Conservation (phyloP, 495 filamentous ascomycete species). For the Apodospora peruviana region DNA sequence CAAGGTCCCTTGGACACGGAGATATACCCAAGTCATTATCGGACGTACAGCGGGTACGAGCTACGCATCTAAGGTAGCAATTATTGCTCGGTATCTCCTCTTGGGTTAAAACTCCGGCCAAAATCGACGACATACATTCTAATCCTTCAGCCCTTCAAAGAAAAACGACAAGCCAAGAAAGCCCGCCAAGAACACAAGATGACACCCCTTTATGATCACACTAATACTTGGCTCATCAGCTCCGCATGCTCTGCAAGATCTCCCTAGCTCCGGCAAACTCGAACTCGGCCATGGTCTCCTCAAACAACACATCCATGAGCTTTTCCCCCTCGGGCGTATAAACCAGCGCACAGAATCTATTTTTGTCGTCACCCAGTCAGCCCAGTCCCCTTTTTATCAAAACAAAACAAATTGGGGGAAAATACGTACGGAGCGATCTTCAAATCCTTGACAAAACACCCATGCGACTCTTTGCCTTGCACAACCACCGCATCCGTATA, state of each 20-base stretch:
- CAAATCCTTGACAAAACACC: background rate
- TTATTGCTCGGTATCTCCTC: too few species aligned
- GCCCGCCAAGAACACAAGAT: too few species aligned
- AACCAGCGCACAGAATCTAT: conserved; percentile 1
- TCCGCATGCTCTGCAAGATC: conserved; percentile 4
- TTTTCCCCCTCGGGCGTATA: background rate
- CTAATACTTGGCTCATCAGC: too few species aligned
- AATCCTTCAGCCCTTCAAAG: too few species aligned
- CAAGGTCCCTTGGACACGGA: too few species aligned
- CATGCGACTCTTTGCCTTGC: conserved; percentile 1
- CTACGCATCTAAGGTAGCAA: too few species aligned
- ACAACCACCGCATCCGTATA: background rate
- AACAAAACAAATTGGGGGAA: background rate
- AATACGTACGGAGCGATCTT: background rate
- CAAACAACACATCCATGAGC: conserved; percentile 7
- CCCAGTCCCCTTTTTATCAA: background rate
- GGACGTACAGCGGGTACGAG: too few species aligned
- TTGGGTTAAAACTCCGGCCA: too few species aligned
- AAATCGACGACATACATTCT: too few species aligned
- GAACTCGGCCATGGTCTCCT: conserved; percentile 10
- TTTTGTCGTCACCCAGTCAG: background rate
- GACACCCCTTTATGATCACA: too few species aligned
- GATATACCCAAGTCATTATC: too few species aligned
- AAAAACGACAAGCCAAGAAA: too few species aligned
- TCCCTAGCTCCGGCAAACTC: conserved; percentile 5